A percentile compares a stretch with the other conserved stretches of the same genome.
Conservation (phyloP, 2,329 filamentous ascomycete genomes). For the Cladosporium velox region DNA sequence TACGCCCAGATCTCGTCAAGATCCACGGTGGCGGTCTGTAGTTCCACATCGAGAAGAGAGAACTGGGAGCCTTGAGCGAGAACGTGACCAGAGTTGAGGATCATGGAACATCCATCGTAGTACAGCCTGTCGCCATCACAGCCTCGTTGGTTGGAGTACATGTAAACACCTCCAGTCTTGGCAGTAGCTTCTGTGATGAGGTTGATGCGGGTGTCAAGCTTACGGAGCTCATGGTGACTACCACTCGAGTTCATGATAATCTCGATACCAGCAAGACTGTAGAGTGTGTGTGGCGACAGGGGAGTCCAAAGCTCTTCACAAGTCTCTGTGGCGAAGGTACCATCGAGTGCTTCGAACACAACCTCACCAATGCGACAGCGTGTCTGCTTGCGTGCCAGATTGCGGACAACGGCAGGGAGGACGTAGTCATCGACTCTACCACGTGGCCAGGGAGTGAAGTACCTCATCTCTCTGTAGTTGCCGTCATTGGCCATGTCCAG, state of each 20-base stretch:
- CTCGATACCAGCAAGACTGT: conserved; percentile 67
- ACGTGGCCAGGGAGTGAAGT: conserved; percentile 66
- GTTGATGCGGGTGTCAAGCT: conserved; percentile 62
- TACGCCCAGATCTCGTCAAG: conserved; percentile 69
- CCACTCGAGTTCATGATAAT: conserved; percentile 65
- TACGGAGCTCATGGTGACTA: conserved; percentile 67
- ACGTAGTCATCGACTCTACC: conserved; percentile 65
- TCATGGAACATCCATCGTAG: conserved; percentile 64
- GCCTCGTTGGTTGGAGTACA: conserved; percentile 63
- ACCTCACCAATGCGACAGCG: conserved; percentile 69
- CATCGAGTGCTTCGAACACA: conserved; percentile 63
- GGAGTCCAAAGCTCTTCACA: conserved; percentile 70
- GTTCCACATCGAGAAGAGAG: conserved; percentile 59
- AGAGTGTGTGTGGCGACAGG: conserved; percentile 57
- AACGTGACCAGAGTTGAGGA: conserved; percentile 63
- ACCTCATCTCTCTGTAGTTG: conserved; percentile 51
- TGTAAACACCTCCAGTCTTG: conserved; percentile 61
- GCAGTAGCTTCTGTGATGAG: conserved; percentile 68
- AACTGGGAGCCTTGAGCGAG: conserved; percentile 69
- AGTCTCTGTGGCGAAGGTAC: conserved; percentile 63
- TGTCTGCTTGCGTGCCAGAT: conserved; percentile 54
- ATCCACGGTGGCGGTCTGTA: conserved; percentile 58
- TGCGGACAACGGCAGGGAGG: conserved; percentile 60
- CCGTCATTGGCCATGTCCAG: conserved; percentile 71
- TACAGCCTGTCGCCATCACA: conserved; percentile 64